Base-by-base conservation (phyloP, 257 asterid genomes). In the Solanum lignicaule region DNA sequence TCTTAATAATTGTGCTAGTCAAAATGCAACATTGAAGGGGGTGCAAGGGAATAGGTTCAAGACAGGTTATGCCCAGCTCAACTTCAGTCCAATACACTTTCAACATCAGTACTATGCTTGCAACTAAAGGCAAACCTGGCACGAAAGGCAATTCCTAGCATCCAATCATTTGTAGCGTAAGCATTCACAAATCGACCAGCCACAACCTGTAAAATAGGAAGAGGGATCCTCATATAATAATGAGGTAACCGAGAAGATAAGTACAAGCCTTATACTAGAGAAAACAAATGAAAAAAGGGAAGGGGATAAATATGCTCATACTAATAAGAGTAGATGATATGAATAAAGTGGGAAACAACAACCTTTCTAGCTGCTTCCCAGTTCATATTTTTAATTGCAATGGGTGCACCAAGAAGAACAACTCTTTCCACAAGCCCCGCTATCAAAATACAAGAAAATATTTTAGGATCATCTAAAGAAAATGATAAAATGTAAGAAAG, bases 281-380 rank as follows among this genome's bases (percentile, higher is more conserved):
- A 83, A 73, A 32, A 76, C 75, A 76, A 87, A 33, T 87, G 38
- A 86, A 31, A 43, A 36, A 52, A 9, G 58, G 73, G 83, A 46
- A 86, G 55, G 55, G 60, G 75, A 33, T 11, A 52, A 73, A n/a
- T 31, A 48, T 85, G 25, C 78, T 58, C 82, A 25, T 32, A 43
- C 74, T 33, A 43, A 10, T 82, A 82, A 46, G 66, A 81, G 31
- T 31, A 73, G 75, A 9, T 86, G 60, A 48, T 62, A 52, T 60
- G 6, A 48, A 86, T 73, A 33, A 48, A 21, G 46, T 11, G 84
- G 73, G 46, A 52, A 48, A 32, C 52, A 33, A 52, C 32, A 86
- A 95, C 99, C 95, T 95, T 97, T 91, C 98, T 91, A 83, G 94
- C 94, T 87, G 98, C 95, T 91, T 97, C 98, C 98, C 99, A 97